Conservation (phyloP, 805 yeast genomes). For the Sugiyamaella mastotermitis region DNA sequence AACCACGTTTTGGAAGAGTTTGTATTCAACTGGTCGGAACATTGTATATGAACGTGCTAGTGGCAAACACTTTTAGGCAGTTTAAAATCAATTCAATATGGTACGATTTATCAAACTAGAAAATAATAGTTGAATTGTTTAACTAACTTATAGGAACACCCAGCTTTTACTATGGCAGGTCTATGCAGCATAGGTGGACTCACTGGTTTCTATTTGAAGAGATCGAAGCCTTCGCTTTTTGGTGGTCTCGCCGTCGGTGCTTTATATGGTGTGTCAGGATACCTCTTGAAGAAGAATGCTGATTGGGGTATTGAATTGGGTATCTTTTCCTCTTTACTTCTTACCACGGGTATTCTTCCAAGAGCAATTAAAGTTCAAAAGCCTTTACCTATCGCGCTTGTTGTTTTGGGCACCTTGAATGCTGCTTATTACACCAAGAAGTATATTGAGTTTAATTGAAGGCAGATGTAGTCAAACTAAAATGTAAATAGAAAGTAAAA, state of each 20-base stretch:
- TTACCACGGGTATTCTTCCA: constrained; percentile 66
- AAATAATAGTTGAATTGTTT: too few relatives aligned
- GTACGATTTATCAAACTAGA: too few relatives aligned
- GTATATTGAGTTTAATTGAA: constrained; percentile 57
- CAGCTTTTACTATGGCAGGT: constrained; percentile 65
- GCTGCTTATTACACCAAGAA: constrained; percentile 67
- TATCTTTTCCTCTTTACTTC: constrained; percentile 58
- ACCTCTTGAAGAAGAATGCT: constrained; percentile 62
- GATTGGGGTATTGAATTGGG: constrained; percentile 82
- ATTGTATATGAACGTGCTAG: too few relatives aligned
- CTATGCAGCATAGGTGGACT: constrained; percentile 65
- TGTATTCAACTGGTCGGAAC: too few relatives aligned
- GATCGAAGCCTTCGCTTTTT: constrained; percentile 70
- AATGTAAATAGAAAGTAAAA: too few relatives aligned
- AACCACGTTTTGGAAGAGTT: too few relatives aligned
- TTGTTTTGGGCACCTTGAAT: constrained; percentile 57
- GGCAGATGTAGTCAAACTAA: not conserved
- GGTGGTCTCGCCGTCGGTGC: constrained; percentile 54
- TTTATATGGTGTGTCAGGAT: constrained; percentile 41
- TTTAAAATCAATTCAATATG: too few relatives aligned
- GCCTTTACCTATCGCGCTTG: constrained; percentile 68
- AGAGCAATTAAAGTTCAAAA: constrained; percentile 60
- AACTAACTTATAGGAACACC: constrained; percentile 78
- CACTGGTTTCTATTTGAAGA: constrained; percentile 60
- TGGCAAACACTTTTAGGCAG: too few relatives aligned